A percentile compares a stretch with the other conserved stretches of the same genome.
Evolutionary conservation across 768 basidiomycete species (phyloP).

Genomic region (Lactifluus volemus): DNA sequence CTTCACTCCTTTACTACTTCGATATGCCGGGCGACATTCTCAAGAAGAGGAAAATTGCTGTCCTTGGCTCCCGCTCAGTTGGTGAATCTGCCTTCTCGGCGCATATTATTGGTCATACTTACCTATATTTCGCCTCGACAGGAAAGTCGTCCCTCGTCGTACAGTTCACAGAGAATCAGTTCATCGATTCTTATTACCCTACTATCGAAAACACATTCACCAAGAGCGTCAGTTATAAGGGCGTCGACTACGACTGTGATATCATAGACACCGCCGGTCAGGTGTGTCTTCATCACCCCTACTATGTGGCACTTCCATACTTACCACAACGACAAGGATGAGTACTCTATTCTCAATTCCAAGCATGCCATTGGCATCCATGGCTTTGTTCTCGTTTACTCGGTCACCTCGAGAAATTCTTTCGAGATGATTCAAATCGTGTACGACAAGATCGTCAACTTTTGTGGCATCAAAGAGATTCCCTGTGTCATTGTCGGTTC

Average conservation of each 20-base stretch:
- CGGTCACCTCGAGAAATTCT: constrained; percentile 78
- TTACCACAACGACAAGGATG: constrained; percentile 50
- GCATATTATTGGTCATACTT: constrained; percentile 7
- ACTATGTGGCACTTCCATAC: constrained; percentile 2
- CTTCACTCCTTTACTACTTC: neutral
- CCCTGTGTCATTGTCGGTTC: constrained; percentile 94
- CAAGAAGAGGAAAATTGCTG: constrained; percentile 83
- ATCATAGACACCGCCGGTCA: constrained; percentile 98
- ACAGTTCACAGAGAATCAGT: constrained; percentile 89
- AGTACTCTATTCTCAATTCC: constrained; percentile 88
- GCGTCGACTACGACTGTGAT: constrained; percentile 89
- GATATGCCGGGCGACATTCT: constrained; percentile 34
- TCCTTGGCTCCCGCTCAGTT: constrained; percentile 81
- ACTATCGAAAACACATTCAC: constrained; percentile 87
- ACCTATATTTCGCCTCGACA: constrained; percentile 28
- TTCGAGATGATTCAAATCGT: constrained; percentile 94
- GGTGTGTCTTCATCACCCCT: constrained; percentile 37
- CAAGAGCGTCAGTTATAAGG: constrained; percentile 81
- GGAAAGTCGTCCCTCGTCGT: constrained; percentile 92
- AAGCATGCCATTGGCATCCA: constrained; percentile 97
- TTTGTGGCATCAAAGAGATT: constrained; percentile 73
- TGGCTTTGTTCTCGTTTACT: constrained; percentile 95
- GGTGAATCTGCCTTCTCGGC: constrained; percentile 40
- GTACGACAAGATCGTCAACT: constrained; percentile 89
- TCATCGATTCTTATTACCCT: constrained; percentile 89